Base-by-base conservation (phyloP, 2,329 filamentous ascomycete genomes). In the Apiospora phragmitis region DNA sequence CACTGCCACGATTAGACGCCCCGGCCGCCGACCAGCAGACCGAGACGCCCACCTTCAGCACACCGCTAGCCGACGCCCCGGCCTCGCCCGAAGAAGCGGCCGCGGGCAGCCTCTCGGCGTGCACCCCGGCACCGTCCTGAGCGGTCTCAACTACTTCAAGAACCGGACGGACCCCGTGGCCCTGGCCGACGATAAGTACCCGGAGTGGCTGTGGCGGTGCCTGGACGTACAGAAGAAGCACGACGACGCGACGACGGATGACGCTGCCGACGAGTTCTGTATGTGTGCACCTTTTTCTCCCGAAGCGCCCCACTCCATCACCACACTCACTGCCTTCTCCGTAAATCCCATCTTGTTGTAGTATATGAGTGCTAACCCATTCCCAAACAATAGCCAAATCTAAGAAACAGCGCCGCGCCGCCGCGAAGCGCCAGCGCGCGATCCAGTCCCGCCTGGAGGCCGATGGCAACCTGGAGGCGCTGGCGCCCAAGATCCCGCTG, bases 261-360 rank as follows among this genome's bases (percentile, higher is more conserved):
- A 85, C 12, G 88, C 87, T 35, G 92, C 90, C 29, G 93, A 95
- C 83, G 87, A 94, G 75, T 96, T 94, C 80, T 95, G 93, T 95
- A 88, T 68, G 92, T 88, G 68, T 49, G 51, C 45, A 24, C 32
- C 9, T 21, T 42, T 16, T 24, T 38, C 24, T 42, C 38, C 16
- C n/a, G 26, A 43, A 21, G 4, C 51, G n/a, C 42, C 14, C 65
- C 32, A 3, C 42, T 11, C 65, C 38, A 5, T 21, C 6, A n/a
- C 43, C 43, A 21, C 21, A n/a, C 21, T n/a, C 26, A 66, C 32
- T 68, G 49, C 70, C 45, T 45, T 16, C n/a, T 68, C 42, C 35
- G n/a, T 26, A 11, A 24, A 38, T 18, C 9, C 4, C 24, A 21
- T 59, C 8, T 26, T 59, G 12, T 11, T 12, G 14, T 41, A 38